A percentile compares a stretch with the other conserved stretches of the same genome.
Evolutionary conservation across 495 filamentous ascomycete species (phyloP).

Genomic region (Trichoderma virens): DNA sequence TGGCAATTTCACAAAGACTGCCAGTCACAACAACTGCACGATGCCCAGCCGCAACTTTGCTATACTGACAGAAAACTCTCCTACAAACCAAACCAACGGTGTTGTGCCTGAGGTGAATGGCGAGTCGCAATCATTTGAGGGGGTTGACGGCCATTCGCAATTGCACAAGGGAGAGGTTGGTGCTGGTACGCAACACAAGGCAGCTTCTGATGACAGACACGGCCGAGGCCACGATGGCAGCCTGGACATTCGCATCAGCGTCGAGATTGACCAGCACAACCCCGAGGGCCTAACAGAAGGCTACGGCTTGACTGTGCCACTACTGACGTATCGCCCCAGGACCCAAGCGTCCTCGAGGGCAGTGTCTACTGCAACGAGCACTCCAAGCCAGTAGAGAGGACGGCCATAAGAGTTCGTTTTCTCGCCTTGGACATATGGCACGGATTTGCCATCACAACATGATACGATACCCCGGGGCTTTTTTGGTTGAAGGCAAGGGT

Average conservation of each 20-base stretch:
- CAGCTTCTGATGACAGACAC: slow-evolving; percentile 45
- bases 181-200: slow-evolving; percentile 58
- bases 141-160: slow-evolving; percentile 56
- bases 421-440: too few relatives aligned
- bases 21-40: slow-evolving; percentile 65
- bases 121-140: slow-evolving; percentile 16
- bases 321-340: slow-evolving; percentile 28
- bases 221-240: slow-evolving; percentile 50
- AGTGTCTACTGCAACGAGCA: background rate
- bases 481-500: background rate
- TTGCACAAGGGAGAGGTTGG: slow-evolving; percentile 55
- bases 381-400: background rate
- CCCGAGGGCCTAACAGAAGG: slow-evolving; percentile 52
- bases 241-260: slow-evolving; percentile 58
- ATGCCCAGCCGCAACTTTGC: slow-evolving; percentile 91
- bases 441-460: background rate
- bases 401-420: background rate
- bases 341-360: background rate
- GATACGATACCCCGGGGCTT: background rate
- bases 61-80: slow-evolving; percentile 63
- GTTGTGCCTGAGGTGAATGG: background rate
- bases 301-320: slow-evolving; percentile 59
- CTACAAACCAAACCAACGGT: slow-evolving; percentile 24
- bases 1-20: slow-evolving; percentile 58
- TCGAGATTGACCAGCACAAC: slow-evolving; percentile 65